A percentile compares a stretch with the other conserved stretches of the same genome.
Conservation (phyloP, 2,329 filamentous ascomycete genomes). For the Akanthomyces dipterigenus region DNA sequence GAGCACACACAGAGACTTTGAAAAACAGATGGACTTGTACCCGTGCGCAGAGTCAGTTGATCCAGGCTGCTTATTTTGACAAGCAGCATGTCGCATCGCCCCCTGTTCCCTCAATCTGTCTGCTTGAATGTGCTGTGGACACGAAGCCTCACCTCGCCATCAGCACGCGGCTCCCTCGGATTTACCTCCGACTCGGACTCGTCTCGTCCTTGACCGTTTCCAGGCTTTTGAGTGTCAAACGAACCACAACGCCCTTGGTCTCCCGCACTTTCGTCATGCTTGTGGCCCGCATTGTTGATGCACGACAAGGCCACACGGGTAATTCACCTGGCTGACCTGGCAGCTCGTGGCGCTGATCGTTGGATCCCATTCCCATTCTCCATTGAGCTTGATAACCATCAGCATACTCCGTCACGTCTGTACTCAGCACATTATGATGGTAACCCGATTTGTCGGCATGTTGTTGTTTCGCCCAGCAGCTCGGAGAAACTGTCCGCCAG, state of each 20-base stretch:
- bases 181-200: slow-evolving; percentile 1
- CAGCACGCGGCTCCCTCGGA: not conserved
- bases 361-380: not conserved
- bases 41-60: not conserved
- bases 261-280: not conserved
- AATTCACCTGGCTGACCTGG: not conserved
- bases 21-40: not conserved
- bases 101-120: too few relatives aligned
- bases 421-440: not conserved
- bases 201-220: not conserved
- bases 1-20: not conserved
- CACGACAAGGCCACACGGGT: too few relatives aligned
- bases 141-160: not conserved
- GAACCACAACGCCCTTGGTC: not conserved
- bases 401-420: too few relatives aligned
- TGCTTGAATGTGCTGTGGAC: not conserved
- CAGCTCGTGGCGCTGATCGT: not conserved
- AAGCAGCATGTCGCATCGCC: not conserved
- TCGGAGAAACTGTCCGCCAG: too few relatives aligned
- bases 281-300: too few relatives aligned
- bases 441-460: not conserved
- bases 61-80: not conserved
- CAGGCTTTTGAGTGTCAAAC: not conserved
- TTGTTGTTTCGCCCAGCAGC: too few relatives aligned
- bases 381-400: not conserved